phyloP scores from a whole-genome alignment of 345 rosid genomes.

The Populus alba region DNA sequence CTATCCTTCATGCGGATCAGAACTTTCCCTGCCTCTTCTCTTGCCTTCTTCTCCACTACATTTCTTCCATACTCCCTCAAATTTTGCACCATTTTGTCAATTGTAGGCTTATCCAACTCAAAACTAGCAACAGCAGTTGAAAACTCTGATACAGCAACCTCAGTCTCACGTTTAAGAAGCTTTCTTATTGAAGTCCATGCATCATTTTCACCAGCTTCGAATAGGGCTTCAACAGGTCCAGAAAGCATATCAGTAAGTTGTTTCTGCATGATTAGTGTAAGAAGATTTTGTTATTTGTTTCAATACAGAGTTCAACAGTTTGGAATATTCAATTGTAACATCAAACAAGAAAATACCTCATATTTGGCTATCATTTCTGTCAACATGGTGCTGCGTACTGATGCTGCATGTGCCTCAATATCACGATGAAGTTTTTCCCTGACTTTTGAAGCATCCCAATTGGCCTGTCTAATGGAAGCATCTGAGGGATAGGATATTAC shows the following conservation, averaged over 20 bases:
- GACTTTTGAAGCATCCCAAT: conserved; percentile 65
- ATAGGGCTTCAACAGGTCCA: conserved; percentile 55
- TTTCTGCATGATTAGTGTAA: conserved; percentile 43
- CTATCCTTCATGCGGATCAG: conserved; percentile 74
- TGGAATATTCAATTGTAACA: neutral
- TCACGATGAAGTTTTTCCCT: conserved; percentile 58
- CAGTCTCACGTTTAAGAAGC: conserved; percentile 63
- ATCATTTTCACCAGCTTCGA: conserved; percentile 54
- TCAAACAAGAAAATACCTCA: conserved; percentile 44
- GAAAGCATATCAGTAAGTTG: conserved; percentile 44
- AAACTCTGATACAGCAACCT: conserved; percentile 48
- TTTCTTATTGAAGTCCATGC: conserved; percentile 67
- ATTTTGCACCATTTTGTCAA: conserved; percentile 49
- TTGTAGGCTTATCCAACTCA: conserved; percentile 48
- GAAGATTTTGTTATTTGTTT: conserved; percentile 7
- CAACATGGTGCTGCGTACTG: conserved; percentile 45
- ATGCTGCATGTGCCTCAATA: conserved; percentile 50
- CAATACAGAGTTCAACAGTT: neutral
- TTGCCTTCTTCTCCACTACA: conserved; percentile 65
- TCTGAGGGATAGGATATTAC: conserved; percentile 30
- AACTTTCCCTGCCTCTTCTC: conserved; percentile 71
- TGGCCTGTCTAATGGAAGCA: conserved; percentile 53
- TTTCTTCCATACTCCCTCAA: conserved; percentile 51
- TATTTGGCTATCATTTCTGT: conserved; percentile 46
- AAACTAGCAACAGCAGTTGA: conserved; percentile 47